Conservation (phyloP, 78 protist genomes). For the Trichosphaerium sp. region DNA sequence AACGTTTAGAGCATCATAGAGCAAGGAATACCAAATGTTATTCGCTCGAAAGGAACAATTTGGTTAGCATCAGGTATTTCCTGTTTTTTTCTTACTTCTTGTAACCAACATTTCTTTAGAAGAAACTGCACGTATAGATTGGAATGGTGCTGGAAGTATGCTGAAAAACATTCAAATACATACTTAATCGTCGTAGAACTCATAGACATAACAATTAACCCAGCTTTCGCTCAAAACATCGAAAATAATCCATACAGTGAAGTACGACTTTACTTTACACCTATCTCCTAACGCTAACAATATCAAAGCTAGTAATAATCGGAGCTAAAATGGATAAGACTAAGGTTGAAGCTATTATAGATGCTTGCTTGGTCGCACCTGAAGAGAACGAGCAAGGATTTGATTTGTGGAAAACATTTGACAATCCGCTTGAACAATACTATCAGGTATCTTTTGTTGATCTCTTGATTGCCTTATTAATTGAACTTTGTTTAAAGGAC, state of each 20-base stretch:
- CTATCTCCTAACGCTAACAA: no score
- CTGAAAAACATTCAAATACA: no score
- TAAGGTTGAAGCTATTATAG: constrained; percentile 22
- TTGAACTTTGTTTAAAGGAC: no score
- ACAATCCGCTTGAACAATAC: constrained; percentile 18
- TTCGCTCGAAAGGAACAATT: constrained; percentile 33
- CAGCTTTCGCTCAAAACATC: not conserved
- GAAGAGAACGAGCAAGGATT: constrained; percentile 22
- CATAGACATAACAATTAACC: not conserved
- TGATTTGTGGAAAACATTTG: constrained; percentile 21
- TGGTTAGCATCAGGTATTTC: constrained; percentile 49
- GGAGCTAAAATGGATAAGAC: constrained; percentile 62
- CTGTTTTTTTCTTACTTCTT: no score
- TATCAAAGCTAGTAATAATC: constrained; percentile 83
- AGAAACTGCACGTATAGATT: no score
- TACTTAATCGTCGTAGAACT: no score
- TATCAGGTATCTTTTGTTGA: no score
- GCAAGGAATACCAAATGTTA: not conserved
- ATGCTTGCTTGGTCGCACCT: constrained; percentile 61
- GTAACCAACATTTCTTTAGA: no score
- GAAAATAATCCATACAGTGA: constrained; percentile 21
- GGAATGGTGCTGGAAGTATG: no score
- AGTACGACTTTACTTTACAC: no score
- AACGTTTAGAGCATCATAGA: no score
- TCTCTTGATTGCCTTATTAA: no score